These are phyloP conservation scores for Kwoniella mangroviensis DNA, from an alignment of 768 basidiomycete genomes.

Conservation along the genomic window DNA sequence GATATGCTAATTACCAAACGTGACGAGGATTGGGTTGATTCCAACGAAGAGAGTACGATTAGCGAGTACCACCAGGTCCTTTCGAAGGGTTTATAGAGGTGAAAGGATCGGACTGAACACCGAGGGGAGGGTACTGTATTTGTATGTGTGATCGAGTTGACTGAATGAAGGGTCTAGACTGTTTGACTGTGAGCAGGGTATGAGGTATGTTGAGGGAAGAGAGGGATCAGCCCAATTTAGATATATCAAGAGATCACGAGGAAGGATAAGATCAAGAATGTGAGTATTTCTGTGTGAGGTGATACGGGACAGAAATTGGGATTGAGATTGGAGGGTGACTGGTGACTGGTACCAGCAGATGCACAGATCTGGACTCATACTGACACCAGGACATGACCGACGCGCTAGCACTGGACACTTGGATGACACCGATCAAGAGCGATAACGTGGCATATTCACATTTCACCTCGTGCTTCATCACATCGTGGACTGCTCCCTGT, in stretches of 20 bases:
- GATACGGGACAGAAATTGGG: too few species aligned
- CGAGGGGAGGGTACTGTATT: background rate
- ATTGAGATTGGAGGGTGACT: background rate
- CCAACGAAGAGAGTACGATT: background rate
- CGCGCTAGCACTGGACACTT: constrained; percentile 10
- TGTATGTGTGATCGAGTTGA: constrained; percentile 1
- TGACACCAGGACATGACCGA: constrained; percentile 6
- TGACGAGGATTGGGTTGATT: background rate
- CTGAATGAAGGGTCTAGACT: background rate
- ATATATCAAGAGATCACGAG: background rate
- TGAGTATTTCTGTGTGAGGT: background rate
- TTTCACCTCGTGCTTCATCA: too few species aligned
- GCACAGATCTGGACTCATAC: too few species aligned
- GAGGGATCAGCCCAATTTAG: background rate
- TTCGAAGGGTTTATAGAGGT: background rate
- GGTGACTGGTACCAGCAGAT: too few species aligned
- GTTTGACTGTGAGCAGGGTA: background rate
- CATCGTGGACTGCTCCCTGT: too few species aligned
- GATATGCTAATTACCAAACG: too few species aligned
- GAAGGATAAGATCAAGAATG: background rate
- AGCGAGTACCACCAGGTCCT: background rate
- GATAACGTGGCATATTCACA: background rate
- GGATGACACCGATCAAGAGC: background rate
- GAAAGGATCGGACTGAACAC: constrained; percentile 2
- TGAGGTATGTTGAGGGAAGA: background rate